phyloP scores from a whole-genome alignment of 202 grass and related monocot genomes.

The Panicum virgatum region DNA sequence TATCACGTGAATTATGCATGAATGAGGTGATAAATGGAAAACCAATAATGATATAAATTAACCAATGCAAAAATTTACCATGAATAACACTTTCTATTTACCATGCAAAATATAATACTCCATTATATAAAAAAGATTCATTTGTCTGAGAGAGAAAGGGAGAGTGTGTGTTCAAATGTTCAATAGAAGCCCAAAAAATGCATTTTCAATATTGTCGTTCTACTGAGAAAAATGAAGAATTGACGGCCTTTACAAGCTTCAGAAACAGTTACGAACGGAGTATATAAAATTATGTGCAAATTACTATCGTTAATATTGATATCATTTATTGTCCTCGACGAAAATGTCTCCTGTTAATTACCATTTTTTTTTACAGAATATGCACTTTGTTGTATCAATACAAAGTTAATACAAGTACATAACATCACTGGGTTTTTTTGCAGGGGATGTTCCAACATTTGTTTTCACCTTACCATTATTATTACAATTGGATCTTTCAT shows the following conservation, averaged over 20 bases:
- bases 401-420: no score
- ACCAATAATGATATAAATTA: background rate
- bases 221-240: no score
- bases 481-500: slow-evolving; percentile 35
- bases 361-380: background rate
- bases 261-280: no score
- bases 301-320: background rate
- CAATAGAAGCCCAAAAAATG: no score
- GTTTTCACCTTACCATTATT: slow-evolving; percentile 9
- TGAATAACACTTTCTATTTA: background rate
- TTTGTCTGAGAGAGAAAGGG: no score
- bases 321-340: background rate
- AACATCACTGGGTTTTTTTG: background rate
- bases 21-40: background rate
- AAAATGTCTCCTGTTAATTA: background rate
- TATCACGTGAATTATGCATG: no score
- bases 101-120: no score
- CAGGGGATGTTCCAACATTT: slow-evolving; percentile 28
- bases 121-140: no score
- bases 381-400: no score
- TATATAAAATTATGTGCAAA: background rate
- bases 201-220: no score
- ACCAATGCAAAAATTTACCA: background rate
- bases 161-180: no score
- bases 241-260: no score